phyloP scores from a whole-genome alignment of 2,329 filamentous ascomycete species.

The Venturia oleaginea region DNA sequence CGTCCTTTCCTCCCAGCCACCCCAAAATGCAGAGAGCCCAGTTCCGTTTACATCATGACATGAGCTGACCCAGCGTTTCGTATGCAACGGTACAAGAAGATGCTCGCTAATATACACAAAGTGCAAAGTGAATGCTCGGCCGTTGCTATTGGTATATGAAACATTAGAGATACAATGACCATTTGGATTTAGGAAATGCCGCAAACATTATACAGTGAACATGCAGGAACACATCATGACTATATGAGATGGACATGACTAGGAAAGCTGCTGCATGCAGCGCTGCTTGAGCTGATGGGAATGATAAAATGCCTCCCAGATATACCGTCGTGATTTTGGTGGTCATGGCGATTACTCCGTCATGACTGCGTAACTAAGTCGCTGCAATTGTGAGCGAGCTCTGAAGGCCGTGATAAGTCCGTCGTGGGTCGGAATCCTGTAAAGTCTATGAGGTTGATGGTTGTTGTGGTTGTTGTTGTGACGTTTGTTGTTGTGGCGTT shows the following conservation, averaged over 20 bases:
- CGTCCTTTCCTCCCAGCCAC: neutral
- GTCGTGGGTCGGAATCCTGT: neutral
- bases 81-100: constrained; percentile 4
- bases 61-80: constrained; percentile 1
- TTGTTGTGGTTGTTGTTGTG: neutral
- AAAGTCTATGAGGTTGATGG: neutral
- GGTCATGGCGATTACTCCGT: constrained; percentile 1
- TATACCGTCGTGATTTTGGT: neutral
- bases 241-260: constrained; percentile 4
- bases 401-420: neutral
- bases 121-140: neutral
- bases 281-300: neutral
- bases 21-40: neutral
- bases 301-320: neutral
- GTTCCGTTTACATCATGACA: constrained; percentile 4
- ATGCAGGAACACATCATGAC: neutral
- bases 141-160: constrained; percentile 12
- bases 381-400: neutral
- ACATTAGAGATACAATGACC: constrained; percentile 11
- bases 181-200: neutral
- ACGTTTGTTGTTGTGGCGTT: neutral
- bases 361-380: constrained; percentile 1
- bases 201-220: neutral
- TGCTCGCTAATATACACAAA: constrained; percentile 12
- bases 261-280: neutral